Evolutionary conservation across 768 basidiomycete genomes (phyloP).

Genomic region (Exsudoporus frostii): DNA sequence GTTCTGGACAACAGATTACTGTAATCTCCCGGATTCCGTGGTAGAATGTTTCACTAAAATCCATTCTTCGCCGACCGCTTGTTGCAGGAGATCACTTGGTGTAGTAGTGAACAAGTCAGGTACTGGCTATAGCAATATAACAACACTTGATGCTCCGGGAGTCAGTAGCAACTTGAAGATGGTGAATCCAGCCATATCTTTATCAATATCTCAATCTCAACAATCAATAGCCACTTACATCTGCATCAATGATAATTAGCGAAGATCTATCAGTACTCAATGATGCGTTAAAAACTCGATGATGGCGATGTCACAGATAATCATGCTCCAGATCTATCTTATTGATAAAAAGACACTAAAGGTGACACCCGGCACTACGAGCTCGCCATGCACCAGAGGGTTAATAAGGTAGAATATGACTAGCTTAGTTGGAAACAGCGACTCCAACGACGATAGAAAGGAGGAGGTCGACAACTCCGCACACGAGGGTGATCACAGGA

Average conservation of each 20-base stretch:
- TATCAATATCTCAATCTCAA: too few species aligned
- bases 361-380: conserved; percentile 9
- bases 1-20: too few species aligned
- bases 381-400: conserved; percentile 8
- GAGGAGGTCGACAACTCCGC: not conserved
- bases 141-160: too few species aligned
- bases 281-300: not conserved
- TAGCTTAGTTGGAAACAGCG: conserved; percentile 1
- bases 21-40: too few species aligned
- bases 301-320: not conserved
- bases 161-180: too few species aligned
- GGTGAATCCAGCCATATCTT: too few species aligned
- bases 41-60: not conserved
- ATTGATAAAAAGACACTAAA: not conserved
- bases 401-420: not conserved
- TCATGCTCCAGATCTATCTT: not conserved
- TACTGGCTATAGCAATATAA: not conserved
- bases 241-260: not conserved
- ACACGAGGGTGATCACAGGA: conserved; percentile 6
- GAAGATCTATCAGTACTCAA: too few species aligned
- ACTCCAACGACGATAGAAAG: conserved; percentile 1
- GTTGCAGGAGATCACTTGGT: not conserved
- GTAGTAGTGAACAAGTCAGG: not conserved
- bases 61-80: not conserved
- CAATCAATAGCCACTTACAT: too few species aligned